Evolutionary conservation across 2,329 filamentous ascomycete species (phyloP), one percentile per base, ranked within the genome.

Genomic region (Apiospora malaysiana): DNA sequence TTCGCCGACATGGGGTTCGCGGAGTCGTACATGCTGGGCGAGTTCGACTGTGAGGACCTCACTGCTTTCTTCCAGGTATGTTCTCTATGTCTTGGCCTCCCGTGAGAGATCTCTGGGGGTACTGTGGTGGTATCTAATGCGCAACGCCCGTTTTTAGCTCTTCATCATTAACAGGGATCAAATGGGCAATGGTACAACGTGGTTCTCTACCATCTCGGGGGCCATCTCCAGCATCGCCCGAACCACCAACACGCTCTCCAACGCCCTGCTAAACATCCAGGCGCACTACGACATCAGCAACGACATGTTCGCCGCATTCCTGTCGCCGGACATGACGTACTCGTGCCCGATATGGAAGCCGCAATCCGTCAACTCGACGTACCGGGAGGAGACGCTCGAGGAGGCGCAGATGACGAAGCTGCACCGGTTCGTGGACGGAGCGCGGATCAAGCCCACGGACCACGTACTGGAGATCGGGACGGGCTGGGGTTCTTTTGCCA

Each of bases 281-380:
- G 91, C 91, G 5, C 92, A 94, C 74, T 94, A 94, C 78, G 92
- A 94, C 76, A 92, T 93, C 73, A 91, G 89, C 74, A 94, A 94
- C 76, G 89, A 90, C 71, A 92, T 93, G 90, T 93, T 94, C 75
- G 89, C 90, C 7, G 90, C 91, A 0, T 93, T 93, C 74, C 83
- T 93, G 40, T 92, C 90, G 0, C 85, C 88, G n/a, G 92, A 93
- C 76, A 93, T 94, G 91, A 93, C 91, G 4, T 93, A 93, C 76
- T 93, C 90, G 0, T 93, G 91, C 77, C 88, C 91, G 2, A 89
- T 93, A 68, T 92, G 91, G 91, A 82, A 85, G 63, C 82, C 81
- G 0, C 81, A 78, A 46, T 82, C 82, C 14, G 81, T 84, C 66
- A 76, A 81, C 4, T 74, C 80, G 49, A 78, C 79, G n/a, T 9